Conservation (phyloP, 805 yeast genomes). For the Nakazawaea siamensis region DNA sequence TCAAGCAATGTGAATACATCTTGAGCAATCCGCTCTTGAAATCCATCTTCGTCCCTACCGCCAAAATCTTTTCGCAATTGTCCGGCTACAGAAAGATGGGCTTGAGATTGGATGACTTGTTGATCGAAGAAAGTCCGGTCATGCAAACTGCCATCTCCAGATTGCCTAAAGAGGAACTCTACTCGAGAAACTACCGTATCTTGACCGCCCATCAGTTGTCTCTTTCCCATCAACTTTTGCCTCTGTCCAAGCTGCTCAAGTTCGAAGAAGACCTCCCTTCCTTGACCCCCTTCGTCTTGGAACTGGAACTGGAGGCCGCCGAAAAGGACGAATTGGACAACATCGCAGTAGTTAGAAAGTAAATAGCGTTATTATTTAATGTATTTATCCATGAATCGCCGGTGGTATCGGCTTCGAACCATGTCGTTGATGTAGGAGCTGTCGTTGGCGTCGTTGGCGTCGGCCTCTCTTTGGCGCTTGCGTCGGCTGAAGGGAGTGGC, state of each 20-base stretch:
- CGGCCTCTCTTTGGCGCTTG: constrained; percentile 27
- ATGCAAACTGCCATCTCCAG: constrained; percentile 84
- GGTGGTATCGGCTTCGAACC: constrained; percentile 31
- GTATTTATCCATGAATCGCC: constrained; percentile 31
- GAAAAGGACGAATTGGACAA: constrained; percentile 89
- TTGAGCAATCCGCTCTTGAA: constrained; percentile 73
- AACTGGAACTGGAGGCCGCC: constrained; percentile 85
- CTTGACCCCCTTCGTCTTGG: constrained; percentile 81
- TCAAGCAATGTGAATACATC: constrained; percentile 69
- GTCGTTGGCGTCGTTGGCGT: constrained; percentile 20
- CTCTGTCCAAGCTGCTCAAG: constrained; percentile 68
- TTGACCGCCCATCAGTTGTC: constrained; percentile 88
- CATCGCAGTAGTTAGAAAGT: constrained; percentile 33
- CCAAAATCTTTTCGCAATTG: constrained; percentile 61
- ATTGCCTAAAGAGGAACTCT: constrained; percentile 75
- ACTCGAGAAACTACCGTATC: constrained; percentile 88
- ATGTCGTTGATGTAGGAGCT: constrained; percentile 19
- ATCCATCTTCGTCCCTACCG: constrained; percentile 70
- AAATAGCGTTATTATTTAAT: constrained; percentile 19
- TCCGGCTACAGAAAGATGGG: constrained; percentile 96
- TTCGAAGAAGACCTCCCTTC: constrained; percentile 78
- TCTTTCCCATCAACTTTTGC: constrained; percentile 77
- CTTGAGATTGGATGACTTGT: constrained; percentile 79
- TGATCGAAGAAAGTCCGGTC: constrained; percentile 80
- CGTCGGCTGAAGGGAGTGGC: too few species aligned